Evolutionary conservation across 2,329 filamentous ascomycete species (phyloP).

Genomic region (Fusarium haematococcum): DNA sequence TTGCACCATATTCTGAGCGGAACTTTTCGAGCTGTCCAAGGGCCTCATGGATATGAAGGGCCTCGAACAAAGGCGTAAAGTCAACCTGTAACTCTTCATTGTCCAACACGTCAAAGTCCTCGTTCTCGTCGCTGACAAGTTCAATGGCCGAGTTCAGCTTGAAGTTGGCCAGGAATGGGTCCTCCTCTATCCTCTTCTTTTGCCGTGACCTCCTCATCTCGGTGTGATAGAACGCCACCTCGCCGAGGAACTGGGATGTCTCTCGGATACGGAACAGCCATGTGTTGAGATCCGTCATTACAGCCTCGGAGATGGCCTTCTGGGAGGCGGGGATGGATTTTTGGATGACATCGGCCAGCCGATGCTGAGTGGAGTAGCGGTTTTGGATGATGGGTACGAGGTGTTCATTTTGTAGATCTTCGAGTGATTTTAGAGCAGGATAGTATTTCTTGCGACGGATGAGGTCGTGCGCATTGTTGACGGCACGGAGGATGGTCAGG

Average conservation of each 20-base stretch:
- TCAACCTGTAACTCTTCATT: conserved; percentile 96
- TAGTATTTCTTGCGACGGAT: conserved; percentile 96
- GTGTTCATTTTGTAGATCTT: conserved; percentile 96
- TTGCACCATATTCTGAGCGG: conserved; percentile 89
- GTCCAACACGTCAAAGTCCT: conserved; percentile 94
- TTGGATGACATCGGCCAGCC: conserved; percentile 94
- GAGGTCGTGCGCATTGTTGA: conserved; percentile 94
- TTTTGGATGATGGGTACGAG: conserved; percentile 77
- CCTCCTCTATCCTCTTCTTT: conserved; percentile 82
- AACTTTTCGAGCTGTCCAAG: conserved; percentile 94
- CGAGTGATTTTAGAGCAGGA: conserved; percentile 89
- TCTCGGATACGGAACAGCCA: conserved; percentile 97
- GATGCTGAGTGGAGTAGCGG: conserved; percentile 93
- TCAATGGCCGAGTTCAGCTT: conserved; percentile 97
- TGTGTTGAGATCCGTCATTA: conserved; percentile 96
- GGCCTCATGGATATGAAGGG: conserved; percentile 95
- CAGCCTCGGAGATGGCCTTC: conserved; percentile 92
- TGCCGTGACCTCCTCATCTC: conserved; percentile 86
- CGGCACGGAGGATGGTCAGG: conserved; percentile 88
- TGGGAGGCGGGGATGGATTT: conserved; percentile 94
- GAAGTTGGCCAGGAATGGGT: conserved; percentile 82
- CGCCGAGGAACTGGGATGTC: conserved; percentile 94
- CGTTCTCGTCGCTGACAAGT: conserved; percentile 91
- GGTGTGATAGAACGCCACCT: conserved; percentile 97
- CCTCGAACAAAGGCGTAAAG: conserved; percentile 94